Percentiles rank a stretch among this genome's conserved stretches.
These are phyloP conservation scores for Adansonia grandidieri DNA, from an alignment of 441 rosid genomes.

Conservation along the genomic window DNA sequence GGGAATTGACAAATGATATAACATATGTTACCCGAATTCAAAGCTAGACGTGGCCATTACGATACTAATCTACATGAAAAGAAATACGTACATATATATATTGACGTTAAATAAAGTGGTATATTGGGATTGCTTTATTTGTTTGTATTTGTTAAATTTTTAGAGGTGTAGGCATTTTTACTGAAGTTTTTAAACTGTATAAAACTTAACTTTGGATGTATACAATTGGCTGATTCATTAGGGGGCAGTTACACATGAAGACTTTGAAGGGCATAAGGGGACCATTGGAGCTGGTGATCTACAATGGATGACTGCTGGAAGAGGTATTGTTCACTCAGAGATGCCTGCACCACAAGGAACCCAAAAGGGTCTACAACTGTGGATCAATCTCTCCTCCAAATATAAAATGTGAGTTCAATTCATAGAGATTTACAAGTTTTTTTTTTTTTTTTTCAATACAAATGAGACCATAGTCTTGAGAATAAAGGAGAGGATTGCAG, in stretches of 20 bases:
- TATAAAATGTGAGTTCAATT: slow-evolving; percentile 65
- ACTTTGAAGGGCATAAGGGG: slow-evolving; percentile 88
- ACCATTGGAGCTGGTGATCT: slow-evolving; percentile 71
- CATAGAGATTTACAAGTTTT: not conserved
- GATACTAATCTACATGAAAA: no score
- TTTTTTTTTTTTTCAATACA: no score
- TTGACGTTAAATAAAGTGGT: no score
- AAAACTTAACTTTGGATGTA: not conserved
- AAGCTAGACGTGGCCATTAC: no score
- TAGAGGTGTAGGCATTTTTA: not conserved
- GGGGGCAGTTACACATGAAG: slow-evolving; percentile 84
- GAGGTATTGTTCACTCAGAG: slow-evolving; percentile 91
- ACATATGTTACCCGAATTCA: no score
- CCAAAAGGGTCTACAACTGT: slow-evolving; percentile 78
- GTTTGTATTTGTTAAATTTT: not conserved
- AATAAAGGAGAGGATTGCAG: no score
- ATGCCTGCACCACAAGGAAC: slow-evolving; percentile 85
- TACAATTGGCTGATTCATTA: slow-evolving; percentile 25
- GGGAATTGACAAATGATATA: not conserved
- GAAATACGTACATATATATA: no score
- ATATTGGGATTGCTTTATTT: not conserved
- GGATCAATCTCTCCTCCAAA: slow-evolving; percentile 87
- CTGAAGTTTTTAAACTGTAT: not conserved
- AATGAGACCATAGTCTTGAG: no score
- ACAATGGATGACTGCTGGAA: slow-evolving; percentile 98